Percentiles rank a stretch among this genome's conserved stretches.
Conservation (phyloP, 2,329 filamentous ascomycete species). For the Colletotrichum sp. region DNA sequence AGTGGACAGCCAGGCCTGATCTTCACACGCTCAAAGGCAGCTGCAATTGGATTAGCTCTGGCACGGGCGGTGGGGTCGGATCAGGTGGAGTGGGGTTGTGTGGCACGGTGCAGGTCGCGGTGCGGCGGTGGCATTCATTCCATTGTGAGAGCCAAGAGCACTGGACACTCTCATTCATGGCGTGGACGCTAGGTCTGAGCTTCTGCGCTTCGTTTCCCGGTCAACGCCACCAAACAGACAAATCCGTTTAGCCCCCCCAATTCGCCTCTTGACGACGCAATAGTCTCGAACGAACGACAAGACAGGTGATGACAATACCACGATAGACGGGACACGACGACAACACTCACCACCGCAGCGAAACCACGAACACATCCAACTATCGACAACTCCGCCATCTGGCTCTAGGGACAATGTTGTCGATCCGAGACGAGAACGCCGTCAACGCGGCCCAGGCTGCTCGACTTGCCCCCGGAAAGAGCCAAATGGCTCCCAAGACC, state of each 20-base stretch:
- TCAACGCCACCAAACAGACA: constrained; percentile 18
- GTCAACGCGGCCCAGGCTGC: constrained; percentile 24
- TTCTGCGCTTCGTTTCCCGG: constrained; percentile 6
- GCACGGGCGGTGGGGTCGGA: constrained; percentile 9
- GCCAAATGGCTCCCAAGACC: constrained; percentile 72
- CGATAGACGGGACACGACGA: not conserved
- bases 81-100: constrained; percentile 14
- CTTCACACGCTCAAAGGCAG: constrained; percentile 8
- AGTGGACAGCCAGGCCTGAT: constrained; percentile 8
- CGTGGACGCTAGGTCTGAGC: constrained; percentile 5
- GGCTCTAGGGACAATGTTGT: constrained; percentile 14
- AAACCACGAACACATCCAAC: not conserved
- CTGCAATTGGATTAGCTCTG: constrained; percentile 21
- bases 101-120: constrained; percentile 6
- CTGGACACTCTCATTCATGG: not conserved
- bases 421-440: constrained; percentile 22
- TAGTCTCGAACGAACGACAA: not conserved
- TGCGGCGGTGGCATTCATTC: not conserved
- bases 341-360: not conserved
- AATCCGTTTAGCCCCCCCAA: not conserved
- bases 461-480: constrained; percentile 22
- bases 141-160: not conserved
- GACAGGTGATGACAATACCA: not conserved
- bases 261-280: not conserved
- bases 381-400: not conserved